Evolutionary conservation across 1,284 basidiomycete species (phyloP), one percentile per base, ranked within the genome.

Genomic region (Rhodotorula mucilaginosa): DNA sequence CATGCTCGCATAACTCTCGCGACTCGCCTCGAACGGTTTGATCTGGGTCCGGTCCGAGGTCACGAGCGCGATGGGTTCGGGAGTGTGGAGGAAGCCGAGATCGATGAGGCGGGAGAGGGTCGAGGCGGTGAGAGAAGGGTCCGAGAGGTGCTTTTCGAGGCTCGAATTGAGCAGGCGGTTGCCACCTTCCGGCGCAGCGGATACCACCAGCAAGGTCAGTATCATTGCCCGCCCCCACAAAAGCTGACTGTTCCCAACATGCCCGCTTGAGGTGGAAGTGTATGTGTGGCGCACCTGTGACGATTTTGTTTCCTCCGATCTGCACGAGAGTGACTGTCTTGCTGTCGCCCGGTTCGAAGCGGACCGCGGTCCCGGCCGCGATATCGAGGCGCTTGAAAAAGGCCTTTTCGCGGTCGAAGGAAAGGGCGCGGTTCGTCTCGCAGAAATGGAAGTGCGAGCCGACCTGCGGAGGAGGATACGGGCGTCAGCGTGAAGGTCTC

Each of bases 311-410:
- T 0, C 95, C 96, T 19, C 87, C 90, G 58, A 97, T 90, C 31
- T 87, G 82, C 68, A 93, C 91, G 5, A 99, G 86, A 0, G 87
- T 87, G 46, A 98, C 91, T 0, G 90, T 89, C 82, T 93, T 94
- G 44, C 82, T 81, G 78, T 97, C 93, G 13, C 94, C 94, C 0
- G 97, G 96, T 80, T 99, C 97, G 80, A 99, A 99, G 26, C 97
- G 88, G 8, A 97, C 91, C 2, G 97, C 95, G 0, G 94, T 98
- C 12, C 93, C 96, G 0, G 97, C 90, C 0, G 94, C 84, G 64
- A 98, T 95, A 80, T 99, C 93, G 5, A 99, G 87, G 23, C 91
- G 87, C 78, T 88, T 93, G 6, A 91, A 92, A 71, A 95, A 90
- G 0, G 93, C 87, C 67, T 87, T 84, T 2, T 83, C 82, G 21